Conservation (phyloP, 805 yeast species). For the Barnettozyma wickerhamii region DNA sequence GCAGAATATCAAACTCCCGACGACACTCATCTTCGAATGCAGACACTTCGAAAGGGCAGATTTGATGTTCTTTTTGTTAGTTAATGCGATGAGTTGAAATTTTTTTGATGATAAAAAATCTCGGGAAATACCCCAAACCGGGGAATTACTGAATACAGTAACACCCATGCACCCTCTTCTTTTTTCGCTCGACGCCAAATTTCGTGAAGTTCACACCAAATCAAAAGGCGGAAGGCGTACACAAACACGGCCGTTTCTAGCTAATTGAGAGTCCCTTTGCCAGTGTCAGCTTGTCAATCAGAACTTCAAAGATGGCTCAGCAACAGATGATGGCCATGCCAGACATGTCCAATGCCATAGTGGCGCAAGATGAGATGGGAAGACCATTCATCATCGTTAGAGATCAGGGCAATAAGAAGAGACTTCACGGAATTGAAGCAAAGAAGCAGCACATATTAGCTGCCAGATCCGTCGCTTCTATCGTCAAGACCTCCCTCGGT, state of each 20-base stretch:
- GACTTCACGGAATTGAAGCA: conserved; percentile 78
- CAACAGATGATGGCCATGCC: conserved; percentile 52
- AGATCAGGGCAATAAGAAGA: conserved; percentile 64
- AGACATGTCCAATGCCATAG: conserved; percentile 95
- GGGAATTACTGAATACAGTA: neutral
- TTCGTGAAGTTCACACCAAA: neutral
- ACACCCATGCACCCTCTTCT: neutral
- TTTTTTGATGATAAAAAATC: conserved; percentile 8
- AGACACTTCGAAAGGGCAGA: too few relatives aligned
- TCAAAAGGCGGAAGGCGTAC: neutral
- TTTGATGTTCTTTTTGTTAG: too few relatives aligned
- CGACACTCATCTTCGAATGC: conserved; percentile 67
- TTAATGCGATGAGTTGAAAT: conserved; percentile 6
- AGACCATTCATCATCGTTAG: conserved; percentile 97
- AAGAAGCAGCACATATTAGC: conserved; percentile 85
- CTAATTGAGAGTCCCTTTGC: neutral
- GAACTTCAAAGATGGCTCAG: conserved; percentile 25
- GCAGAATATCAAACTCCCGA: conserved; percentile 94
- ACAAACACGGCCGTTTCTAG: neutral
- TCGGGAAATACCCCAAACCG: neutral
- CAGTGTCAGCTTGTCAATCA: neutral
- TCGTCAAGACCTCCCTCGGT: conserved; percentile 88
- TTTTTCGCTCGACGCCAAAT: conserved; percentile 11
- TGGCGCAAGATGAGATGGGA: conserved; percentile 99
- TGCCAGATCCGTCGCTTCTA: conserved; percentile 90